These are phyloP conservation scores for Medicago truncatula DNA, from an alignment of 306 rosid species.

Conservation along the genomic window DNA sequence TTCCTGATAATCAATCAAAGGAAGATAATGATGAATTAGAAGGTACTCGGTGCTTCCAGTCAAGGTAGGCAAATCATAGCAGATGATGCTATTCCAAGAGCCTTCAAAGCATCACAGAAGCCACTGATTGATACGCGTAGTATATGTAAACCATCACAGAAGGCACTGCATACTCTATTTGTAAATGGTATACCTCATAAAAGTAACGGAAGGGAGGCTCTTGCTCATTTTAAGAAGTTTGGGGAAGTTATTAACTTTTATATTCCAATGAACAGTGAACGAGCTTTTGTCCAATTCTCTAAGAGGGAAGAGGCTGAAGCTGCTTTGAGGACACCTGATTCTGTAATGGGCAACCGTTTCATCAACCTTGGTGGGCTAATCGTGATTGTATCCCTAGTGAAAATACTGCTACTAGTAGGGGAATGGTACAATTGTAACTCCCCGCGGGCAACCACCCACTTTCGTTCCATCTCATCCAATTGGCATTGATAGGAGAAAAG, in stretches of 20 bases:
- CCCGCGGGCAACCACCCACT: constrained; percentile 56
- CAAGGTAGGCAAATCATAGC: constrained; percentile 66
- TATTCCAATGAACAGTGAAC: constrained; percentile 69
- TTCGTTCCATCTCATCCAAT: constrained; percentile 56
- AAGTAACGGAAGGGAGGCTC: constrained; percentile 76
- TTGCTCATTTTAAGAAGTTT: constrained; percentile 87
- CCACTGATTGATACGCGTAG: constrained; percentile 58
- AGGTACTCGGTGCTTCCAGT: constrained; percentile 52
- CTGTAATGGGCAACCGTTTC: constrained; percentile 98
- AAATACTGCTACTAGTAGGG: constrained; percentile 49
- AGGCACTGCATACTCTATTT: constrained; percentile 88
- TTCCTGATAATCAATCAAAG: constrained; percentile 64
- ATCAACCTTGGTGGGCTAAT: constrained; percentile 99
- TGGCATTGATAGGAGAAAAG: constrained; percentile 60
- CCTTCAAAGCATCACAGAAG: constrained; percentile 59
- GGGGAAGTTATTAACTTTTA: constrained; percentile 91
- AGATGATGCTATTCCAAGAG: constrained; percentile 62
- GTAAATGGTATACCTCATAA: constrained; percentile 86
- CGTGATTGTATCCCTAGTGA: constrained; percentile 92
- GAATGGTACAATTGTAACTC: constrained; percentile 58
- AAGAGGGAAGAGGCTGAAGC: constrained; percentile 99
- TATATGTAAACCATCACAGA: constrained; percentile 78
- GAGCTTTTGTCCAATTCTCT: constrained; percentile 97
- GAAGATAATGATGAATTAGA: constrained; percentile 61
- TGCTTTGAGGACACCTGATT: constrained; percentile 92